Conservation (phyloP, 441 rosid genomes). For the Raphanus hybrid region DNA sequence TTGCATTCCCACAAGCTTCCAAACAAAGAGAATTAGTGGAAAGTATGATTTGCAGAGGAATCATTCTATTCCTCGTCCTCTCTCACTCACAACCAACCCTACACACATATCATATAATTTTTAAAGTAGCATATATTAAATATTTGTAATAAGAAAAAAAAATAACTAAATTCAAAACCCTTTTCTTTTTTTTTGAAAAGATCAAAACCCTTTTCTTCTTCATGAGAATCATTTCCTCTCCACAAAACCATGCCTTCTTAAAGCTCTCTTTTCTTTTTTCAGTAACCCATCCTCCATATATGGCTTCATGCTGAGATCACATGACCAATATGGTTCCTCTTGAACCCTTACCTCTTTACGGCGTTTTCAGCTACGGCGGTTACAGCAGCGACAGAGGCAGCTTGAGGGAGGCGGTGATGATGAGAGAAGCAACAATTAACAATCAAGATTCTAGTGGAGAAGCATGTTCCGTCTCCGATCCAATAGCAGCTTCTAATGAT, state of each 20-base stretch:
- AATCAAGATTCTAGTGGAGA: constrained; percentile 43
- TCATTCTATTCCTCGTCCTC: constrained; percentile 63
- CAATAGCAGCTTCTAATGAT: constrained; percentile 26
- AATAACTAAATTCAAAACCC: constrained; percentile 40
- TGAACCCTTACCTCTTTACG: constrained; percentile 40
- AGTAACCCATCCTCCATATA: constrained; percentile 51
- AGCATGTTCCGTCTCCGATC: constrained; percentile 61
- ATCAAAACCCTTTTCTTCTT: constrained; percentile 54
- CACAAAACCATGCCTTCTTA: constrained; percentile 49
- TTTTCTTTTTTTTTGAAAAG: no score
- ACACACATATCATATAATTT: constrained; percentile 35
- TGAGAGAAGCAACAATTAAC: constrained; percentile 36
- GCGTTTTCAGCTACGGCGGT: constrained; percentile 35
- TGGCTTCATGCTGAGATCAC: constrained; percentile 35
- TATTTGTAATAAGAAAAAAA: neutral
- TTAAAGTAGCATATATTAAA: neutral
- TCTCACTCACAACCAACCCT: constrained; percentile 42
- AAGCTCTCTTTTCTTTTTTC: constrained; percentile 53
- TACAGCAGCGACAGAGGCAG: constrained; percentile 36
- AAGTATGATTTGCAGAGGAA: constrained; percentile 74
- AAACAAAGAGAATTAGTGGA: constrained; percentile 94
- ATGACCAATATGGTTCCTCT: constrained; percentile 61
- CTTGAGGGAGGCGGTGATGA: constrained; percentile 34
- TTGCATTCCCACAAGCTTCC: constrained; percentile 84
- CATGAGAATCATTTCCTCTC: constrained; percentile 56